These are phyloP conservation scores for Coniochaeta ligniaria DNA, from an alignment of 2,329 filamentous ascomycete genomes.

Conservation along the genomic window DNA sequence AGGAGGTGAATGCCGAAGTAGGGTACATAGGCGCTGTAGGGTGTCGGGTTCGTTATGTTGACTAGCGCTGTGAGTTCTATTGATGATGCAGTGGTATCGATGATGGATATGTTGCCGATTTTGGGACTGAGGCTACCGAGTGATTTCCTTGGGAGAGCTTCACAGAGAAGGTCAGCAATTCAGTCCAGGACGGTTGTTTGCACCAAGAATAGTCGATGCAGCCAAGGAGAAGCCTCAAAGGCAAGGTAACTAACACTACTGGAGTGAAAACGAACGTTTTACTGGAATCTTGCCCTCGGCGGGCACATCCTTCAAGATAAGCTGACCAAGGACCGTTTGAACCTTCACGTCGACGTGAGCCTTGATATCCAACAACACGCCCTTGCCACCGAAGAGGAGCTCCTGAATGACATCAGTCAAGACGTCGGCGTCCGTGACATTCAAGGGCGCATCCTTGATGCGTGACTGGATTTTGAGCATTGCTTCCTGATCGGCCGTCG, in stretches of 20 bases:
- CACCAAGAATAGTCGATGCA: slow-evolving; percentile 5
- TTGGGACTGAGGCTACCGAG: slow-evolving; percentile 48
- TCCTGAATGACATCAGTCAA: slow-evolving; percentile 76
- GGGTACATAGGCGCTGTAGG: slow-evolving; percentile 77
- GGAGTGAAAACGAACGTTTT: slow-evolving; percentile 77
- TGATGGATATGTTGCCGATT: slow-evolving; percentile 63
- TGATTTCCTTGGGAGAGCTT: slow-evolving; percentile 52
- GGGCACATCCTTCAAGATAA: slow-evolving; percentile 77
- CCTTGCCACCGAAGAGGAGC: slow-evolving; percentile 65
- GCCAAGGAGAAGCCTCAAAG: slow-evolving; percentile 4
- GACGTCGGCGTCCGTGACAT: slow-evolving; percentile 72
- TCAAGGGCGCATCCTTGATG: slow-evolving; percentile 71
- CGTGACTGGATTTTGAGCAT: slow-evolving; percentile 67
- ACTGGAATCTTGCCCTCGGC: slow-evolving; percentile 80
- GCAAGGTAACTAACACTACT: slow-evolving; percentile 30
- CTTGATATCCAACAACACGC: slow-evolving; percentile 65
- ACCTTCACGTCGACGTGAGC: slow-evolving; percentile 80
- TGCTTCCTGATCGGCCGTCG: slow-evolving; percentile 47
- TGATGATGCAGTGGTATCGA: slow-evolving; percentile 64
- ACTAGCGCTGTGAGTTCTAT: slow-evolving; percentile 64
- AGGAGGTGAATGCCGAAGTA: slow-evolving; percentile 70
- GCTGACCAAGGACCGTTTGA: slow-evolving; percentile 70
- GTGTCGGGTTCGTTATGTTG: slow-evolving; percentile 85
- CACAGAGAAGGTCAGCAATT: slow-evolving; percentile 16
- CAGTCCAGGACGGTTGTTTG: slow-evolving; percentile 11